Evolutionary conservation across 2,329 filamentous ascomycete genomes (phyloP), one percentile per base, ranked within the genome.

Genomic region (Cercospora janseana): DNA sequence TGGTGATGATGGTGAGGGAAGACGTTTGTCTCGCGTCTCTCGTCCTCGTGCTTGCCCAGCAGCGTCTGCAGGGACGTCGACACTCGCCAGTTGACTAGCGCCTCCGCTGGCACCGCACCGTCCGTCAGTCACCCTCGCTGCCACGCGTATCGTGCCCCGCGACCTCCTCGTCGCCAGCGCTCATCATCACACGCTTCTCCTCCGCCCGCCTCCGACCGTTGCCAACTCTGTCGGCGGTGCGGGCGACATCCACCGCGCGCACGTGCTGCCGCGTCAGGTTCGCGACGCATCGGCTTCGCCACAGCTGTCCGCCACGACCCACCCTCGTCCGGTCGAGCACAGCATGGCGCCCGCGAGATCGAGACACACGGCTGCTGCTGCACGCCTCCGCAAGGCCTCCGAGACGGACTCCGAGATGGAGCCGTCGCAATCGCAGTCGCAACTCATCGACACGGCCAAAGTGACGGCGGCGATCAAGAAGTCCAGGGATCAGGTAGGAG

Each of bases 331-430:
- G 21, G 6, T 10, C 28, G n/a, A 10, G 23, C 24, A 26, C 24
- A 54, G 46, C 37, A 56, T 56, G 57, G 53, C 48, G 21, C 46
- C 44, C 21, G 5, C 23, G 21, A 46, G 34, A 23, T 46, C 51
- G 12, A 54, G 42, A 24, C 54, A 51, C 18, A 24, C 34, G 20
- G 31, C 32, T 10, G 18, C 32, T 9, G 13, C 24, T n/a, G 23
- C 31, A 18, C 20, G 24, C 26, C 18, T 12, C 23, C 31, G 32
- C 10, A 6, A 46, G n/a, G 37, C 31, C 43, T 35, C 43, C 13
- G 20, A 35, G 6, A 23, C 7, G n/a, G 43, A 12, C 27, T 31
- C 28, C n/a, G 49, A 49, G 6, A 42, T 27, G 7, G 29, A 49
- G 45, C 12, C 40, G 4, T 21, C 24, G 9, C 46, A 50, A 8